Evolutionary conservation across 139 green algal species (phyloP).

Genomic region (Deuterostichococcus epilithicus): DNA sequence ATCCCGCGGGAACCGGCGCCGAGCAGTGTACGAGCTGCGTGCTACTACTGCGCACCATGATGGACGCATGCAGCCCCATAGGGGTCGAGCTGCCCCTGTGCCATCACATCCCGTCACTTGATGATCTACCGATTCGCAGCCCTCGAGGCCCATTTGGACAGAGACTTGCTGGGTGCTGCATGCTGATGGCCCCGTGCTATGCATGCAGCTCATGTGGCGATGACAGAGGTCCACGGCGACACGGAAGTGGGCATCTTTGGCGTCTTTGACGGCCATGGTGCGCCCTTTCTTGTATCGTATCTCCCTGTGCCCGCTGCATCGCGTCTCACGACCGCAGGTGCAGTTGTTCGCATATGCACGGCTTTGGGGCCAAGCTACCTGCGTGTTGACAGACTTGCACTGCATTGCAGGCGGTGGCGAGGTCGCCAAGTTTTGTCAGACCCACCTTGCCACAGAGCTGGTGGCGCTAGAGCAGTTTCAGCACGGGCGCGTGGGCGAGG

Average conservation of each 20-base stretch:
- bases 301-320: background rate
- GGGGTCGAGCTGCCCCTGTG: too few relatives aligned
- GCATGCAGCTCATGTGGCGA: conserved; percentile 50
- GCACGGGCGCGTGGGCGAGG: conserved; percentile 51
- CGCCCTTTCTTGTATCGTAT: background rate
- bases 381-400: background rate
- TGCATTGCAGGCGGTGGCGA: conserved; percentile 40
- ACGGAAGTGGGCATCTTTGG: conserved; percentile 64
- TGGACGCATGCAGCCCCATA: too few relatives aligned
- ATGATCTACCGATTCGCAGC: too few relatives aligned
- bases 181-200: too few relatives aligned
- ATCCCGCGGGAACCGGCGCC: too few relatives aligned
- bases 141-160: too few relatives aligned
- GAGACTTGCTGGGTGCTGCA: too few relatives aligned
- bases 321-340: background rate
- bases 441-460: conserved; percentile 74
- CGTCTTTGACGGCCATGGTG: conserved; percentile 87
- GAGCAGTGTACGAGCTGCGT: too few relatives aligned
- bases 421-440: conserved; percentile 83
- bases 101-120: too few relatives aligned
- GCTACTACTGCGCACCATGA: too few relatives aligned
- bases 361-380: too few relatives aligned
- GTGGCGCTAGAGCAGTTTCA: conserved; percentile 48
- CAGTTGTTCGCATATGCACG: background rate
- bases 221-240: conserved; percentile 26